These are phyloP conservation scores for Spongispora temasekensis DNA, from an alignment of 1,284 basidiomycete genomes.

Conservation along the genomic window DNA sequence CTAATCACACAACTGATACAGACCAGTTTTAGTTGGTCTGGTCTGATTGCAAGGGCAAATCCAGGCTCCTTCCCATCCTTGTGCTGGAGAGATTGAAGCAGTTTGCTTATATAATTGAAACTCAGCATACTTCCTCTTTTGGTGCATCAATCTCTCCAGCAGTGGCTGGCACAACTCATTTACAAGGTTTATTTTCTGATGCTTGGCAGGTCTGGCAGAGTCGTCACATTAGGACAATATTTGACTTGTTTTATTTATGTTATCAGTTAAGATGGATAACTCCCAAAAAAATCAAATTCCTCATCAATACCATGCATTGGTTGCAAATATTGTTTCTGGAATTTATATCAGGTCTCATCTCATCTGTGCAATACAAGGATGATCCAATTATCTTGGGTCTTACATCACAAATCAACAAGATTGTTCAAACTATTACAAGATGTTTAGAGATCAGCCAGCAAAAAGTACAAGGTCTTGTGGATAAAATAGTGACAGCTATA, in stretches of 20 bases:
- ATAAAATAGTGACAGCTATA: background rate
- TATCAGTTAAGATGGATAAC: background rate
- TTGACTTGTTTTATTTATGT: background rate
- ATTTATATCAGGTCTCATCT: background rate
- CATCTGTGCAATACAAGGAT: background rate
- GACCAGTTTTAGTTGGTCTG: too few relatives aligned
- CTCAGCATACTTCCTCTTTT: too few relatives aligned
- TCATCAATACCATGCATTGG: background rate
- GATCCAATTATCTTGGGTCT: background rate
- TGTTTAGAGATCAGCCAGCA: background rate
- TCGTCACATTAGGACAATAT: background rate
- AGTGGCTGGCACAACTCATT: too few relatives aligned
- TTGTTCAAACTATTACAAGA: background rate
- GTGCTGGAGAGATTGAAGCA: background rate
- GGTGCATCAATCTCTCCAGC: too few relatives aligned
- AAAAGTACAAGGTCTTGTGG: background rate
- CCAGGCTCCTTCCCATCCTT: background rate
- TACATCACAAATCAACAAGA: background rate
- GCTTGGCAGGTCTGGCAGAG: background rate
- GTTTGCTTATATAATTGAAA: background rate
- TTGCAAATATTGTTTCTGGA: background rate
- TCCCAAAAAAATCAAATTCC: background rate
- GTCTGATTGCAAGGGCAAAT: too few relatives aligned
- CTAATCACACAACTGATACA: too few relatives aligned
- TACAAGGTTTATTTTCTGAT: background rate